Evolutionary conservation across 768 basidiomycete species (phyloP).

Genomic region (Naganishia friedmannii): DNA sequence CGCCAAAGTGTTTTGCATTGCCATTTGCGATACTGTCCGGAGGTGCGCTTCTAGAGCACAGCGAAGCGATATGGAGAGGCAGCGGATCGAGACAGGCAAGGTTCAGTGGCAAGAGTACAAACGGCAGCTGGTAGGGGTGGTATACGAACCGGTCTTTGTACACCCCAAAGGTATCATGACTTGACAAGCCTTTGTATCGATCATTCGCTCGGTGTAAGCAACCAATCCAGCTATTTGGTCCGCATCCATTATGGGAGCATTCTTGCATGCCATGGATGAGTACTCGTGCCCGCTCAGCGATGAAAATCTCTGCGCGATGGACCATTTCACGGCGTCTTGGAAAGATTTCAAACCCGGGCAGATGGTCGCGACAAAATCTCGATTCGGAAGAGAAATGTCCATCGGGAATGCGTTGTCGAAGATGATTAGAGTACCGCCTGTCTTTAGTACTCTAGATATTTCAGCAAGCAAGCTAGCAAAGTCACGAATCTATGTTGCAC

Average conservation of each 20-base stretch:
- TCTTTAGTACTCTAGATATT: slow-evolving; percentile 1
- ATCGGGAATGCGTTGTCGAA: slow-evolving; percentile 1
- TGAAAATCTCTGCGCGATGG: background rate
- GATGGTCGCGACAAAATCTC: background rate
- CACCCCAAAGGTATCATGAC: background rate
- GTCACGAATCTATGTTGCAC: background rate
- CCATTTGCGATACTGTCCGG: slow-evolving; percentile 1
- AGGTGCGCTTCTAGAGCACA: background rate
- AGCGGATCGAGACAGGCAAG: background rate
- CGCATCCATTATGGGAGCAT: slow-evolving; percentile 2
- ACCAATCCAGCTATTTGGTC: slow-evolving; percentile 9
- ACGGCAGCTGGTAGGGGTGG: too few relatives aligned
- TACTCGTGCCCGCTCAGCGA: too few relatives aligned
- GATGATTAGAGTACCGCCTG: background rate
- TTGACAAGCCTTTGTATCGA: background rate
- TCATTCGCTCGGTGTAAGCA: background rate
- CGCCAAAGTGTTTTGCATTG: background rate
- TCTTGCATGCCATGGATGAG: too few relatives aligned
- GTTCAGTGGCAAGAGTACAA: background rate
- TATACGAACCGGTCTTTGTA: background rate
- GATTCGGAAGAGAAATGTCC: background rate
- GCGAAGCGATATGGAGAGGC: background rate
- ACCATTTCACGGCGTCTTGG: slow-evolving; percentile 12
- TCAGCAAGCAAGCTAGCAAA: background rate
- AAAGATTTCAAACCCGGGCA: slow-evolving; percentile 9